phyloP scores from a whole-genome alignment of 2,329 filamentous ascomycete species.

The Aureobasidium melanogenum region DNA sequence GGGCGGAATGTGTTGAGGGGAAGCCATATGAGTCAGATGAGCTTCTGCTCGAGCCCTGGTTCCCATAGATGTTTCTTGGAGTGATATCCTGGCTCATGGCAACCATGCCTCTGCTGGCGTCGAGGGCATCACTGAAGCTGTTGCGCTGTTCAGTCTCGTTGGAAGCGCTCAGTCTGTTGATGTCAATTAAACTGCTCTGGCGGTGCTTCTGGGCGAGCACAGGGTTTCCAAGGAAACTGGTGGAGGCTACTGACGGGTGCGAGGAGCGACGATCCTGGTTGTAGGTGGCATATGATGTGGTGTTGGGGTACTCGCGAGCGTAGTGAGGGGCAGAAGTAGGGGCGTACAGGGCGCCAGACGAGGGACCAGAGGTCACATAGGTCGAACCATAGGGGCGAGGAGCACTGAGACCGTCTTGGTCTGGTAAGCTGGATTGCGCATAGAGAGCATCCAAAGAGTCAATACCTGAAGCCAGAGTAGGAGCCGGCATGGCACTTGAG shows the following conservation, averaged over 20 bases:
- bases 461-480: constrained; percentile 62
- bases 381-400: constrained; percentile 64
- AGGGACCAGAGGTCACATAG: constrained; percentile 62
- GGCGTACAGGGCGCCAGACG: constrained; percentile 59
- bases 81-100: constrained; percentile 90
- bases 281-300: constrained; percentile 43
- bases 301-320: constrained; percentile 57
- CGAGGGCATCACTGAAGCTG: constrained; percentile 79
- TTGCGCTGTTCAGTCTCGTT: constrained; percentile 49
- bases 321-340: constrained; percentile 65
- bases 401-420: constrained; percentile 65
- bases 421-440: constrained; percentile 55
- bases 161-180: constrained; percentile 47
- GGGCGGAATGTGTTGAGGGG: constrained; percentile 72
- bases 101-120: constrained; percentile 89
- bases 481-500: constrained; percentile 60
- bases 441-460: constrained; percentile 53
- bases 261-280: constrained; percentile 64
- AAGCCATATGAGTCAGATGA: constrained; percentile 88
- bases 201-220: constrained; percentile 39
- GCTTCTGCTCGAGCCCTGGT: constrained; percentile 52
- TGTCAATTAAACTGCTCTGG: constrained; percentile 58
- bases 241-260: constrained; percentile 67
- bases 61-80: constrained; percentile 79
- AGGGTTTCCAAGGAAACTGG: constrained; percentile 40